Percentiles rank a stretch among this genome's conserved stretches.
Conservation (phyloP, 2,329 filamentous ascomycete species). For the Talaromyces atroroseus region DNA sequence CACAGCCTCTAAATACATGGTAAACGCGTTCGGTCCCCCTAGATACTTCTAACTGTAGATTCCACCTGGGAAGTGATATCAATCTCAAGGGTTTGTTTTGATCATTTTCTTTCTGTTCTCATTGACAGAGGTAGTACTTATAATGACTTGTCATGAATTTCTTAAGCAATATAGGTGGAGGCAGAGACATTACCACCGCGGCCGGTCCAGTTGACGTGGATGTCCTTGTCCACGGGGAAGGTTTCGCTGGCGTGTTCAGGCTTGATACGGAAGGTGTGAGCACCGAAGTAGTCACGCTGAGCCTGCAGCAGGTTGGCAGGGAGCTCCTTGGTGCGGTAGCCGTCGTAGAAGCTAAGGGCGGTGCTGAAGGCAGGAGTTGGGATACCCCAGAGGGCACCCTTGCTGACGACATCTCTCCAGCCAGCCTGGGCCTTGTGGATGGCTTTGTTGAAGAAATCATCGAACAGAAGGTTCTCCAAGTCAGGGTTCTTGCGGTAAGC, state of each 20-base stretch:
- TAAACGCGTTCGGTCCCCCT: slow-evolving; percentile 9
- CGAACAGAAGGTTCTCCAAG: slow-evolving; percentile 96
- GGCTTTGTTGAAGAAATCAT: slow-evolving; percentile 99
- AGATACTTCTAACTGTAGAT: slow-evolving; percentile 8
- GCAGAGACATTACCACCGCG: slow-evolving; percentile 95
- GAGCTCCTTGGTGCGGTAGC: slow-evolving; percentile 93
- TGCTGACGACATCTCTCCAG: slow-evolving; percentile 87
- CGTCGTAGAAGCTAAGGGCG: slow-evolving; percentile 96
- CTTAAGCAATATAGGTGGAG: slow-evolving; percentile 94
- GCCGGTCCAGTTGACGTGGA: slow-evolving; percentile 99
- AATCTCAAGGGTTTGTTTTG: slow-evolving; percentile 3
- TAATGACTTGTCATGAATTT: neutral
- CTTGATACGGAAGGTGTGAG: slow-evolving; percentile 86
- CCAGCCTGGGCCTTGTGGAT: slow-evolving; percentile 93
- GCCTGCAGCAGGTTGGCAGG: slow-evolving; percentile 98
- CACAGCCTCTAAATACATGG: slow-evolving; percentile 15
- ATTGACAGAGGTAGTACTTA: neutral
- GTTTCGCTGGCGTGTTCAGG: slow-evolving; percentile 69
- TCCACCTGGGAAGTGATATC: slow-evolving; percentile 9
- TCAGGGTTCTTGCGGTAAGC: slow-evolving; percentile 93
- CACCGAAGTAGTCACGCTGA: slow-evolving; percentile 99
- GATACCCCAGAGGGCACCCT: slow-evolving; percentile 89
- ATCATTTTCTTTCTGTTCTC: slow-evolving; percentile 7
- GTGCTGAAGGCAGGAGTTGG: slow-evolving; percentile 95
- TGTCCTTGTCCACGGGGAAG: slow-evolving; percentile 80